Evolutionary conservation across 148 eudicot species (phyloP), one percentile per base, ranked within the genome.

Genomic region (Bassia scoparia): DNA sequence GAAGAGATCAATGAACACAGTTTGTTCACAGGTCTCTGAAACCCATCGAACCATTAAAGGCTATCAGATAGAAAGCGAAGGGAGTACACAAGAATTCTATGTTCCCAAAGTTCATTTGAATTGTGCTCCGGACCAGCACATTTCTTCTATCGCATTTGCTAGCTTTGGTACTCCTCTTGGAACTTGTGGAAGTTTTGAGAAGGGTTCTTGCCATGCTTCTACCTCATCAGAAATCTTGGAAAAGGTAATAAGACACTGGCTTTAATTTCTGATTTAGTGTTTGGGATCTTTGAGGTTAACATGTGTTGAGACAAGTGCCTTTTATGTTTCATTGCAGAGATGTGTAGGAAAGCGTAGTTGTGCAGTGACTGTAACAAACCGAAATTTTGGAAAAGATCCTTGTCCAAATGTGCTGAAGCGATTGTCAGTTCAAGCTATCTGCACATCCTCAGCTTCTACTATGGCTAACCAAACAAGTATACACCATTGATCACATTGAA

Each of bases 131-230:
- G 87, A 84, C 44, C 89, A 87, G 61, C 80, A 84, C 70, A 92
- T 92, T 55, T 88, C 98, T 64, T 79, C 96, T 24, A 92, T 92
- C 69, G 81, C 82, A 55, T 92, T 92, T 78, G 98, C 98, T 24
- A 92, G 98, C 83, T 92, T 88, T 61, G 98, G 98, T 68, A 90
- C 96, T 75, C 96, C 98, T 60, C 50, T 75, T 38, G 98, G 98
- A 69, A 85, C 93, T 60, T 92, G 98, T 79, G 98, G 98, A 52
- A 77, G 78, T 53, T 90, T 85, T 81, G 80, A 79, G 83, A 86
- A 88, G 71, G 89, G 96, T 52, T 41, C 84, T 55, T 90, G 97
- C 78, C 97, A 92, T 56, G 93, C 92, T 64, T 79, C 89, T 62
- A 70, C 87, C 73, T 88, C 97, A 26, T 74, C 75, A 56, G 72